Evolutionary conservation across 805 yeast genomes (phyloP), one percentile per base, ranked within the genome.

Genomic region (Hanseniaspora lachancei): DNA sequence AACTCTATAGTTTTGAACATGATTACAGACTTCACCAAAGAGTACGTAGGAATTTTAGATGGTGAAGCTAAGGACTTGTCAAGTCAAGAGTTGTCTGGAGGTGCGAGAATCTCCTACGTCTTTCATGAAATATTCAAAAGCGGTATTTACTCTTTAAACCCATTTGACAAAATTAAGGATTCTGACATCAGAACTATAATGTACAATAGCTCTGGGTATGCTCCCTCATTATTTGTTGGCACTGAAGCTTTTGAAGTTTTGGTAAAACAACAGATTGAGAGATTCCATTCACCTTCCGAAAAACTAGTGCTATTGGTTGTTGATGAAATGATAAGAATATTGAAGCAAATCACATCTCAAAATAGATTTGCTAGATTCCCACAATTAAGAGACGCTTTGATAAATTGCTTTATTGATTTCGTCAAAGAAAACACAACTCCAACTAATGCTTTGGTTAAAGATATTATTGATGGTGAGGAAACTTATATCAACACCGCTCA

Each of bases 401-500:
- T 89, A 41, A 83, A 82, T 62, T 81, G 79, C 59, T 87, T 89
- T 62, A 80, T 89, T 58, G 85, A 81, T 62, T 89, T 79, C 63
- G 75, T 93, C 64, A 81, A 95, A 66, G 84, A 79, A 57, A 82
- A 86, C 38, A 77, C 87, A 61, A 68, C 80, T 21, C 97, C 98
- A 59, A 88, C 98, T 23, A 88, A 84, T 66, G 77, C 77, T 54
- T 86, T 93, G 64, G 96, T 89, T 42, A 70, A 75, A 36, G 97
- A 93, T 68, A 77, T 93, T 58, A 88, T 93, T 62, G 74, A 70
- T 58, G 75, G 95, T 58, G 98, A 93, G 71, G 91, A 89, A 65
- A 84, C 95, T 3, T 93, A 93, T 70, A 89, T 93, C 62, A 93
- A 93, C 71, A 93, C 98, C 5, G 97, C 96, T 2, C 98, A 93